A percentile compares a stretch with the other conserved stretches of the same genome.
These are phyloP conservation scores for Triticum aestivum DNA, from an alignment of 176 grass and related monocot genomes.

Conservation along the genomic window DNA sequence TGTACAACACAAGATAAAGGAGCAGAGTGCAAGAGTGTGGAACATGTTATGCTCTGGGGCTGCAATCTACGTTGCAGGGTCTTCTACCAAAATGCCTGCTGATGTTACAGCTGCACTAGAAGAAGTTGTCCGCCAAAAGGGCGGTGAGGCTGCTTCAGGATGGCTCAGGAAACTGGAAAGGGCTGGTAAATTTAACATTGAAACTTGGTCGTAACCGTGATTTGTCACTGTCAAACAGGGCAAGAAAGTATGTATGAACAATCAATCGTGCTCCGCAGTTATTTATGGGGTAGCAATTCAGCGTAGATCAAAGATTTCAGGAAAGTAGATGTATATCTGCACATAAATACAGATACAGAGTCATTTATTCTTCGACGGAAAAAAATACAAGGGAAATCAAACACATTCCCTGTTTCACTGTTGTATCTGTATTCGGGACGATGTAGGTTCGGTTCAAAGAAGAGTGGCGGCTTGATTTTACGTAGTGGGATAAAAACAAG, in stretches of 20 bases:
- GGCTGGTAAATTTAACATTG: slow-evolving; percentile 66
- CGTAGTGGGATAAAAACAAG: not conserved
- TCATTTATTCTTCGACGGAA: slow-evolving; percentile 1
- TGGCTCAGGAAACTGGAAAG: slow-evolving; percentile 69
- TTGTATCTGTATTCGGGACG: not conserved
- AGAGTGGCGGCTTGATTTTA: not conserved
- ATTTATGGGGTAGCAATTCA: not conserved
- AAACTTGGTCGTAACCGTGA: slow-evolving; percentile 63
- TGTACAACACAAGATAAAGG: slow-evolving; percentile 91
- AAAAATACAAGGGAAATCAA: not conserved
- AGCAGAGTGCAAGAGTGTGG: slow-evolving; percentile 78
- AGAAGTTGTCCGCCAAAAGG: slow-evolving; percentile 65
- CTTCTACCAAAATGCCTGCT: slow-evolving; percentile 86
- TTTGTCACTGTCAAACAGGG: not conserved
- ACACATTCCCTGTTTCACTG: not conserved
- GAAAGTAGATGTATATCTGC: not conserved
- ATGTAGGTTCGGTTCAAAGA: not conserved
- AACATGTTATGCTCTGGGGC: slow-evolving; percentile 58
- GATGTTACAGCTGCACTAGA: slow-evolving; percentile 75
- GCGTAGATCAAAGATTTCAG: not conserved
- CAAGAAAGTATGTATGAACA: not conserved
- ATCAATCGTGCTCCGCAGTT: not conserved
- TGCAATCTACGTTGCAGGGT: slow-evolving; percentile 67
- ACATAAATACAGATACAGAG: not conserved
- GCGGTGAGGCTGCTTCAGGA: slow-evolving; percentile 44